phyloP scores from a whole-genome alignment of 352 stramenopile genomes.

The Blastocystis sp. region DNA sequence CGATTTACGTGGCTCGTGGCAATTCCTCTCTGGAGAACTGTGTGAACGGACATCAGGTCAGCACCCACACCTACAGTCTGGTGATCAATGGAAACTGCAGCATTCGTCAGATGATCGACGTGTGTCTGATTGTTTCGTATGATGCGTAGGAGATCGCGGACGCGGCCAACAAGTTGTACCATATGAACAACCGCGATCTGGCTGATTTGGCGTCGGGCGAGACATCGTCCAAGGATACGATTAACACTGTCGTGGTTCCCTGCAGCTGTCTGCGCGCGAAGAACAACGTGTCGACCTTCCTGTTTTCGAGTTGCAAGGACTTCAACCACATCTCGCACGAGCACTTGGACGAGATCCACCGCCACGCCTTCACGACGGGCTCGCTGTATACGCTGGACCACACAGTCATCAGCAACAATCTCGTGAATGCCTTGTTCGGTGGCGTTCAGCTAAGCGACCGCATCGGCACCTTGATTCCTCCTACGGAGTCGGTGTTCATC shows the following conservation, averaged over 20 bases:
- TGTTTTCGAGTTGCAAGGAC: constrained; percentile 10
- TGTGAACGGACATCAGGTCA: not conserved
- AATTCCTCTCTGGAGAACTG: not conserved
- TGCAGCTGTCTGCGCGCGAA: constrained; percentile 42
- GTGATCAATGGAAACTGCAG: constrained; percentile 30
- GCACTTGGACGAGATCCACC: constrained; percentile 48
- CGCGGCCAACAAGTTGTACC: not conserved
- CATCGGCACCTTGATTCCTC: not conserved
- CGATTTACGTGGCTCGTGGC: not conserved
- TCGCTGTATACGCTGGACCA: constrained; percentile 36
- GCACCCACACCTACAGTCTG: constrained; percentile 16
- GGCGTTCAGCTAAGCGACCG: constrained; percentile 23
- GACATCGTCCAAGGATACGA: constrained; percentile 15
- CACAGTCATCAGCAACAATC: constrained; percentile 37
- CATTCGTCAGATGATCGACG: constrained; percentile 47
- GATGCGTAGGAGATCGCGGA: constrained; percentile 24
- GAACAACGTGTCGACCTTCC: constrained; percentile 35
- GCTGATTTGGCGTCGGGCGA: constrained; percentile 12
- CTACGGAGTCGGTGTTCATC: constrained; percentile 25
- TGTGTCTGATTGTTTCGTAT: not conserved
- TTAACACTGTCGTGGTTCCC: constrained; percentile 45
- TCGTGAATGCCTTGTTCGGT: constrained; percentile 7
- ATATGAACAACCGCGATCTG: constrained; percentile 31
- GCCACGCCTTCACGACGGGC: not conserved
- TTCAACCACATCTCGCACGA: constrained; percentile 24